Conservation (phyloP, 768 basidiomycete genomes). For the Mycena albidolilacea region DNA sequence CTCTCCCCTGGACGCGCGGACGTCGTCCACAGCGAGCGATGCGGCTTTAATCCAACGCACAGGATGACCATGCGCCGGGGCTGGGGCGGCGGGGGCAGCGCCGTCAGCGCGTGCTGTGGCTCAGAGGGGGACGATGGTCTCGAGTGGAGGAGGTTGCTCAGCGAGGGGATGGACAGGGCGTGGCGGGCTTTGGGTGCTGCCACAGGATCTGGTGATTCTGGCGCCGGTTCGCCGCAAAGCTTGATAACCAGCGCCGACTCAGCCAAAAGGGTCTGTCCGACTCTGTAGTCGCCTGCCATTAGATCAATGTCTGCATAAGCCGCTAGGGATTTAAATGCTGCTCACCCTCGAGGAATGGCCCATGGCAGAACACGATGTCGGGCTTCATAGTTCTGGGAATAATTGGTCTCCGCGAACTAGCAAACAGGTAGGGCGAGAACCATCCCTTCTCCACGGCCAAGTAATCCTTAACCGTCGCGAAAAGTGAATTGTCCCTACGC, state of each 20-base stretch:
- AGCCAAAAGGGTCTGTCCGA: slow-evolving; percentile 71
- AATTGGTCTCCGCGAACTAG: slow-evolving; percentile 70
- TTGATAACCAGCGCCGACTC: slow-evolving; percentile 70
- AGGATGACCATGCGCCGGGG: slow-evolving; percentile 72
- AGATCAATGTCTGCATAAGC: neutral
- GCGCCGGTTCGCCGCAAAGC: slow-evolving; percentile 53
- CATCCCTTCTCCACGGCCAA: slow-evolving; percentile 76
- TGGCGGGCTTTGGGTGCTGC: slow-evolving; percentile 33
- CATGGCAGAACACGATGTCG: slow-evolving; percentile 76
- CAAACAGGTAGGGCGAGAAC: slow-evolving; percentile 78
- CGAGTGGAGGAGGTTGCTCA: slow-evolving; percentile 63
- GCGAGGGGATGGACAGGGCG: slow-evolving; percentile 50
- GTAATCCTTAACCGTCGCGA: slow-evolving; percentile 74
- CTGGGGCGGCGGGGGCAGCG: slow-evolving; percentile 56
- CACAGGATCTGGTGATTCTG: slow-evolving; percentile 43
- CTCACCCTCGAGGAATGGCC: slow-evolving; percentile 71
- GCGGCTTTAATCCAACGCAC: slow-evolving; percentile 73
- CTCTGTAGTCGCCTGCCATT: slow-evolving; percentile 67
- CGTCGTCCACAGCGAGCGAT: slow-evolving; percentile 71
- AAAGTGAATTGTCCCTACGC: slow-evolving; percentile 68
- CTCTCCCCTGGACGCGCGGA: slow-evolving; percentile 73
- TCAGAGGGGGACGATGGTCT: slow-evolving; percentile 61
- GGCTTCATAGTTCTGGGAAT: slow-evolving; percentile 76
- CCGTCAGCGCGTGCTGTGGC: slow-evolving; percentile 59
- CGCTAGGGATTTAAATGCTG: neutral